phyloP scores from a whole-genome alignment of 1,284 basidiomycete species.

The Cryptococcus hybrid region DNA sequence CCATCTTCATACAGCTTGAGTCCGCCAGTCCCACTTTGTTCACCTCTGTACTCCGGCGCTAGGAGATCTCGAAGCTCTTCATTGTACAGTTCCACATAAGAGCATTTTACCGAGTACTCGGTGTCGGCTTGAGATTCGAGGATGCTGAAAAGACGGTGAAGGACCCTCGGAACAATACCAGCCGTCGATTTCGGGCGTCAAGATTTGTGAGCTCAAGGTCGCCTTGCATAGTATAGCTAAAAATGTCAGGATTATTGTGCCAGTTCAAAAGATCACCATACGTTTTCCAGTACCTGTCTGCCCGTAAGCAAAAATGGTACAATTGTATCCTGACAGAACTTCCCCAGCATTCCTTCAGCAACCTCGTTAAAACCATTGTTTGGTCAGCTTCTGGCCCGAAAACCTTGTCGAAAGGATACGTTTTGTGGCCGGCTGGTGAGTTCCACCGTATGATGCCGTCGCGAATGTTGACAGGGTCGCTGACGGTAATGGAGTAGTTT shows the following conservation, averaged over 20 bases:
- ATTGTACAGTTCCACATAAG: constrained; percentile 97
- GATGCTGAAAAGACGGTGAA: constrained; percentile 88
- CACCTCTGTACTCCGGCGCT: constrained; percentile 68
- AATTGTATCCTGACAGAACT: constrained; percentile 94
- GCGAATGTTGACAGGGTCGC: constrained; percentile 27
- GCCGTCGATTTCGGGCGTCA: too few relatives aligned
- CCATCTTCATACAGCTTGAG: constrained; percentile 93
- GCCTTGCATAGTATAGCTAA: constrained; percentile 91
- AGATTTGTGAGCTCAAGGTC: constrained; percentile 72
- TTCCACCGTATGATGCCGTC: constrained; percentile 52
- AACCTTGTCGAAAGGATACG: constrained; percentile 88
- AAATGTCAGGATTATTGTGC: not conserved
- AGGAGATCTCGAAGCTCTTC: constrained; percentile 97
- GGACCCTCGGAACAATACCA: too few relatives aligned
- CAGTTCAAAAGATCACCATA: constrained; percentile 53
- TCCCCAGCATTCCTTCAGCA: constrained; percentile 87
- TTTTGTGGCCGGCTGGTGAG: constrained; percentile 57
- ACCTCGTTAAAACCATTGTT: constrained; percentile 92
- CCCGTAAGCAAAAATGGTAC: constrained; percentile 97
- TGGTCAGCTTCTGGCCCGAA: constrained; percentile 98
- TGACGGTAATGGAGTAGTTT: constrained; percentile 55
- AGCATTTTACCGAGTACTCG: constrained; percentile 93
- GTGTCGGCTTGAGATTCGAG: constrained; percentile 66
- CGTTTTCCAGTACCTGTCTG: constrained; percentile 99
- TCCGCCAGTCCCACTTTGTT: constrained; percentile 40